Conservation (phyloP, 2,329 filamentous ascomycete genomes). For the Scytalidium sp. region DNA sequence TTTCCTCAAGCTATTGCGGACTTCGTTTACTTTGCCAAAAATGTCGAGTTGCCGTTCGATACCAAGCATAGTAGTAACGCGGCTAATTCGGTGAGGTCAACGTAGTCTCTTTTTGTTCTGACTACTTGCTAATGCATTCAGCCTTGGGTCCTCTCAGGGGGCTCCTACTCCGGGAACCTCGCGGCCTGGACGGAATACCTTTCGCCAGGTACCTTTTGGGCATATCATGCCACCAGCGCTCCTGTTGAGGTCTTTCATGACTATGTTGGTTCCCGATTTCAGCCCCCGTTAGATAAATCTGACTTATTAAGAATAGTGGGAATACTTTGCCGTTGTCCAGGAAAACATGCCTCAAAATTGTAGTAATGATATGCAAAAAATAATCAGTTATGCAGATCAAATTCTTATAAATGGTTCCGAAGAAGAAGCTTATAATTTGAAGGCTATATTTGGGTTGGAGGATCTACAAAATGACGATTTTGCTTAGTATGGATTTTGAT, state of each 20-base stretch:
- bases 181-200: conserved; percentile 48
- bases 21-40: conserved; percentile 49
- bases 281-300: not conserved
- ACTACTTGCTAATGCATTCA: not conserved
- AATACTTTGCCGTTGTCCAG: conserved; percentile 7
- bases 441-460: conserved; percentile 41
- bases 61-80: conserved; percentile 40
- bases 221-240: conserved; percentile 49
- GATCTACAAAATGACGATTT: conserved; percentile 36
- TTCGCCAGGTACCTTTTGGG: conserved; percentile 51
- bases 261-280: conserved; percentile 28
- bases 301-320: not conserved
- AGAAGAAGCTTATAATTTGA: conserved; percentile 6
- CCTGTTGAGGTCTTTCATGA: conserved; percentile 49
- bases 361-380: conserved; percentile 10
- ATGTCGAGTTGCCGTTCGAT: conserved; percentile 48
- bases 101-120: not conserved
- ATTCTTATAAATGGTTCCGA: conserved; percentile 5
- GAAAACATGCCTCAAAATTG: conserved; percentile 10
- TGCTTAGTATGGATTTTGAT: conserved; percentile 1
- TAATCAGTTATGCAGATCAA: conserved; percentile 7
- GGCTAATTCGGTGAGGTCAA: conserved; percentile 40
- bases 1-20: conserved; percentile 49
- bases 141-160: conserved; percentile 51
- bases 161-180: conserved; percentile 51